Evolutionary conservation across 306 rosid genomes (phyloP).

Genomic region (Gastrolobium villosum): DNA sequence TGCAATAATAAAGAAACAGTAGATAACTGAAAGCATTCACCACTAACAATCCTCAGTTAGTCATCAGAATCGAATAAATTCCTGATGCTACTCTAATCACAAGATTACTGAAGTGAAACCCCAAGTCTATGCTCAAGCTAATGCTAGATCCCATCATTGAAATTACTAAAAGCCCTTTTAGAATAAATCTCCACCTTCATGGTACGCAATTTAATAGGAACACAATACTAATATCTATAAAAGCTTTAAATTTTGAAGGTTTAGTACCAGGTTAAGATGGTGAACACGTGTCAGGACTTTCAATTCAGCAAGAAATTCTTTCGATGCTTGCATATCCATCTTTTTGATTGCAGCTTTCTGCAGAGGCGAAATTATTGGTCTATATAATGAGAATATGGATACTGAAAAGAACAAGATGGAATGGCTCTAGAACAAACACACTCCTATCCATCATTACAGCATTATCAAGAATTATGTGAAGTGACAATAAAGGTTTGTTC

Average conservation of each 20-base stretch:
- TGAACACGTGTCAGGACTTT: conserved; percentile 91
- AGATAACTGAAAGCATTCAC: conserved; percentile 16
- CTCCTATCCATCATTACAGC: conserved; percentile 21
- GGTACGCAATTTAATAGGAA: background rate
- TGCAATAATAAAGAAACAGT: conserved; percentile 22
- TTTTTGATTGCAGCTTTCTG: conserved; percentile 98
- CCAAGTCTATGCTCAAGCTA: conserved; percentile 26
- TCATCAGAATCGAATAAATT: background rate
- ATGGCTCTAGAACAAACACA: conserved; percentile 19
- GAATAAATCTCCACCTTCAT: conserved; percentile 6
- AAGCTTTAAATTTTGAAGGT: conserved; percentile 21
- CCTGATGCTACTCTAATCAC: conserved; percentile 13
- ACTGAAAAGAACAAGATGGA: conserved; percentile 25
- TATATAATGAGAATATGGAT: conserved; percentile 42
- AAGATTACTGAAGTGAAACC: conserved; percentile 16
- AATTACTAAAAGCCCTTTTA: conserved; percentile 16
- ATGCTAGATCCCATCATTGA: conserved; percentile 10
- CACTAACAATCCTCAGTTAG: conserved; percentile 6
- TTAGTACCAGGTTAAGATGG: conserved; percentile 90
- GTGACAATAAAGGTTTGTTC: background rate
- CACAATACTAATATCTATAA: conserved; percentile 9
- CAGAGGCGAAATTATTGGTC: conserved; percentile 40
- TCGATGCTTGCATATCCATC: conserved; percentile 98
- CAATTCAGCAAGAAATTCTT: conserved; percentile 91
- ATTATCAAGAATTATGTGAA: conserved; percentile 23